Evolutionary conservation across 2,329 filamentous ascomycete species (phyloP).

Genomic region (Pseudogymnoascus verrucosus): DNA sequence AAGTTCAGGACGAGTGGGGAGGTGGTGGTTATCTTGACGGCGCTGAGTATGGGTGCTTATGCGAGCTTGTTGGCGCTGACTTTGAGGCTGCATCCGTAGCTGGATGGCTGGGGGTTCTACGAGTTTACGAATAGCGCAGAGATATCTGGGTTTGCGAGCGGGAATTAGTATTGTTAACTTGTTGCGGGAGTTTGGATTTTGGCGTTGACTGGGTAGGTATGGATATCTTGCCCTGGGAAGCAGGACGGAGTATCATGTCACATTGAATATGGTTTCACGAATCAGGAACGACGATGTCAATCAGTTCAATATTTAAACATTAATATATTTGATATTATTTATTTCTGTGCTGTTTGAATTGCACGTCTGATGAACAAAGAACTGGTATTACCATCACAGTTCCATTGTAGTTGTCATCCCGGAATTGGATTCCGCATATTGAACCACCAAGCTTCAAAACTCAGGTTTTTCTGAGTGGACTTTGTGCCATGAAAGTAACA

Average conservation of each 20-base stretch:
- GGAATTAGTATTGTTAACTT: not conserved
- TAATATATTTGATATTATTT: not conserved
- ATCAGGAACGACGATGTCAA: not conserved
- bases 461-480: not conserved
- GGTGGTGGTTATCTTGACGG: slow-evolving; percentile 50
- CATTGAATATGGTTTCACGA: not conserved
- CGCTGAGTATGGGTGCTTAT: slow-evolving; percentile 51
- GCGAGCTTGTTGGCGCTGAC: slow-evolving; percentile 48
- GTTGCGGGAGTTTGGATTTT: not conserved
- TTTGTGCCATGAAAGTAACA: not conserved
- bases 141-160: not conserved
- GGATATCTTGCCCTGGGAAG: not conserved
- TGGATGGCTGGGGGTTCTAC: not conserved
- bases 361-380: not conserved
- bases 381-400: not conserved
- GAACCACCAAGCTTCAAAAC: not conserved
- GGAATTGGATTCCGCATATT: not conserved
- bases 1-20: slow-evolving; percentile 59
- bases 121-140: not conserved
- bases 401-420: not conserved
- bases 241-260: not conserved
- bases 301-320: not conserved
- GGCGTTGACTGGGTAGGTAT: not conserved
- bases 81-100: slow-evolving; percentile 28
- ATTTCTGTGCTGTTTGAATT: not conserved